Base-by-base conservation (phyloP, 2,329 filamentous ascomycete species). In the Aspergillus fumigatus region DNA sequence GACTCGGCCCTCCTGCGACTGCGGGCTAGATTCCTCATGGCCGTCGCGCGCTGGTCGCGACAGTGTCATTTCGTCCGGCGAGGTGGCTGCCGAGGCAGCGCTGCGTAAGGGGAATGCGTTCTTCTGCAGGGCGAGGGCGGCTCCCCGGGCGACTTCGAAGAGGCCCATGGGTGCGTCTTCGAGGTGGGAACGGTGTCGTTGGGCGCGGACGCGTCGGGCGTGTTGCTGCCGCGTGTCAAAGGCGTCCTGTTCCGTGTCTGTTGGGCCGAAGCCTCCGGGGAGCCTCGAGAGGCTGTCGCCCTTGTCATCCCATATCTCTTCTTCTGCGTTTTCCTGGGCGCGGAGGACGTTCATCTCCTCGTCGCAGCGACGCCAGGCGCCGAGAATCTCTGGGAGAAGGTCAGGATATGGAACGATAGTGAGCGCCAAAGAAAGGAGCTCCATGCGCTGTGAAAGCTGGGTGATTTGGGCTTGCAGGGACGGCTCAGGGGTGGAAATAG, bases 281-380 rank as follows among this genome's bases (percentile, higher is more conserved):
- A 78, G 64, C n/a, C 59, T 40, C 11, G 57, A 23, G 8, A 68
- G 58, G 7, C 51, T 65, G 59, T 85, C 82, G 3, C 81, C 83
- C 29, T 78, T 77, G 41, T 80, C 75, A 63, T 87, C 83, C 74
- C 84, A 85, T 26, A 76, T 74, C 59, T 82, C 73, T 65, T 85
- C 84, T 59, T 82, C 84, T 58, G 79, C 77, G 17, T 76, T 74
- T 59, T 87, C 84, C 21, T 79, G 75, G 6, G 78, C 73, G 50
- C 83, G 79, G 10, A 86, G 74, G 1, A 75, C 72, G 11, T 73
- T 79, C 69, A 84, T 77, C 65, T 87, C 84, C 59, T 84, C 81
- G 67, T 88, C 85, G 66, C 82, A 85, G 48, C 83, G 77, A 51
- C 84, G 82, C 84, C 85, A 88, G 23, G 83, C 83, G 6, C 76